Percentiles rank a stretch among this genome's conserved stretches.
These are phyloP conservation scores for Colletotrichum trifolii DNA, from an alignment of 2,329 filamentous ascomycete genomes.

Conservation along the genomic window DNA sequence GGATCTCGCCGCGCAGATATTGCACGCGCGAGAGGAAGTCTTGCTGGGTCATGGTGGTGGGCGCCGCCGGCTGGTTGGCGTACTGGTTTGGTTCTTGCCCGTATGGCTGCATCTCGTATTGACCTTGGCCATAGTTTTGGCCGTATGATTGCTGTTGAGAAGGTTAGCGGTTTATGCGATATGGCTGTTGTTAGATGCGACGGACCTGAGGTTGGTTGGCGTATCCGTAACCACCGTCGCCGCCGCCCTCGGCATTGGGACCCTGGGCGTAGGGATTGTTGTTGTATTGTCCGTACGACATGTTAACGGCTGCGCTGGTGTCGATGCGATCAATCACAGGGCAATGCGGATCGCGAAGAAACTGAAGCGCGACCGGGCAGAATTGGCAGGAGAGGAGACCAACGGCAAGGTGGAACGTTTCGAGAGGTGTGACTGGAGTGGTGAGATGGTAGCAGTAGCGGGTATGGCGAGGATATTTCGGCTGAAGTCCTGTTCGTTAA, in stretches of 20 bases:
- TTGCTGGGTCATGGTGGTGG: constrained; percentile 63
- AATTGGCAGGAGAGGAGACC: constrained; percentile 5
- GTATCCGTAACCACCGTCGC: constrained; percentile 58
- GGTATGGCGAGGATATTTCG: constrained; percentile 30
- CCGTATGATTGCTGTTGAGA: constrained; percentile 23
- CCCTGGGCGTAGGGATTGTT: constrained; percentile 73
- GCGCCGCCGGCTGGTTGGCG: constrained; percentile 38
- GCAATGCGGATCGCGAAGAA: constrained; percentile 1
- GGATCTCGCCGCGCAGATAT: constrained; percentile 75
- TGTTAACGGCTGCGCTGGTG: constrained; percentile 46
- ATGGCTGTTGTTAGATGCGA: constrained; percentile 31
- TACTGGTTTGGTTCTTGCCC: constrained; percentile 45
- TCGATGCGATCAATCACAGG: constrained; percentile 11
- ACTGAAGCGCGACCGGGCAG: not conserved
- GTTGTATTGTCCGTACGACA: constrained; percentile 73
- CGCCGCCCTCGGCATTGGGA: constrained; percentile 58
- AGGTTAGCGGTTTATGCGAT: constrained; percentile 2
- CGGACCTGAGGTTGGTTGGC: constrained; percentile 52
- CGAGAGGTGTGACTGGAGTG: constrained; percentile 5
- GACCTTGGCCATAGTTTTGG: constrained; percentile 47
- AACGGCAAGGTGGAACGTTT: not conserved
- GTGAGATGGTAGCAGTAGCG: constrained; percentile 23
- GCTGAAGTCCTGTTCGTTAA: constrained; percentile 35
- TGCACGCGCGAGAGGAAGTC: constrained; percentile 77
- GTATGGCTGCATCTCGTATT: constrained; percentile 68